phyloP scores from a whole-genome alignment of 768 basidiomycete species.

The Favolaschia claudopus region DNA sequence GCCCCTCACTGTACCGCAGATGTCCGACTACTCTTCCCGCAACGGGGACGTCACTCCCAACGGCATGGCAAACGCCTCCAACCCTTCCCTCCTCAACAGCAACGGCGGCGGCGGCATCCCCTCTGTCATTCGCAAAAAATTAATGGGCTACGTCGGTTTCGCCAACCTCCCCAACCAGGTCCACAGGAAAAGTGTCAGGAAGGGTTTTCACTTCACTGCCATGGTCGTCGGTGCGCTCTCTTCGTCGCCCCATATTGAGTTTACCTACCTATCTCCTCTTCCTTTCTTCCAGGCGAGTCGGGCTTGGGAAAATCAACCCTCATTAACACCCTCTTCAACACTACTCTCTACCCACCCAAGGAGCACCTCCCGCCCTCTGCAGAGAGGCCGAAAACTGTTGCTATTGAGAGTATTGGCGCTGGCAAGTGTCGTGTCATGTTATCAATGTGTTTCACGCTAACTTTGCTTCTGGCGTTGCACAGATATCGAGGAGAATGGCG shows the following conservation, averaged over 20 bases:
- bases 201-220: slow-evolving; percentile 97
- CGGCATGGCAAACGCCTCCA: slow-evolving; percentile 68
- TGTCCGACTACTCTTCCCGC: slow-evolving; percentile 76
- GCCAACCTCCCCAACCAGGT: slow-evolving; percentile 99
- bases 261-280: slow-evolving; percentile 31
- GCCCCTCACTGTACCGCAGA: slow-evolving; percentile 48
- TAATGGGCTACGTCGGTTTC: slow-evolving; percentile 95
- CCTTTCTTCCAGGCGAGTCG: slow-evolving; percentile 78
- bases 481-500: slow-evolving; percentile 99
- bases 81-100: slow-evolving; percentile 60
- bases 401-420: slow-evolving; percentile 98
- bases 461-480: slow-evolving; percentile 36
- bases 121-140: slow-evolving; percentile 82
- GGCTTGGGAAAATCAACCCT: slow-evolving; percentile 98
- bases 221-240: slow-evolving; percentile 95
- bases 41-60: slow-evolving; percentile 69
- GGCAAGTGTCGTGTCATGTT: slow-evolving; percentile 61
- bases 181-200: slow-evolving; percentile 96
- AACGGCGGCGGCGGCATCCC: no score
- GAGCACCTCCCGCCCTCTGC: slow-evolving; percentile 83
- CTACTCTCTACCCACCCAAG: slow-evolving; percentile 91
- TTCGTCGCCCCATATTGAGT: slow-evolving; percentile 30
- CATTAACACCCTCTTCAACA: slow-evolving; percentile 99
- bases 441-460: slow-evolving; percentile 23
- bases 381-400: slow-evolving; percentile 91